phyloP scores from a whole-genome alignment of 2,329 filamentous ascomycete genomes.

The Sporothrix schenckii region DNA sequence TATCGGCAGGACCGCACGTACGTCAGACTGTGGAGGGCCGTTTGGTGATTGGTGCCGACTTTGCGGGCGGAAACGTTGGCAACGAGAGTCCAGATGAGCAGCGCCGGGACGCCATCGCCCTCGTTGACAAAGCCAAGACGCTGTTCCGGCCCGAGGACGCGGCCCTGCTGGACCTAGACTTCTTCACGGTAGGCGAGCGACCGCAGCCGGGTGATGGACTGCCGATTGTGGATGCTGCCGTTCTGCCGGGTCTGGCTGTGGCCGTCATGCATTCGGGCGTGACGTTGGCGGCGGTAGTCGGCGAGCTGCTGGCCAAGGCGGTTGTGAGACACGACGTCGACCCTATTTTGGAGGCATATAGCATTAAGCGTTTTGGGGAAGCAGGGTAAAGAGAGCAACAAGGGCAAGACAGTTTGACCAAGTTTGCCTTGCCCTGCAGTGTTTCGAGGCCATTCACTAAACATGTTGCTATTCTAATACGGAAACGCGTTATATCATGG shows the following conservation, averaged over 20 bases:
- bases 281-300: constrained; percentile 39
- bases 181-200: constrained; percentile 40
- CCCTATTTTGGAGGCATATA: neutral
- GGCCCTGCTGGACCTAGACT: constrained; percentile 38
- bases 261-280: constrained; percentile 44
- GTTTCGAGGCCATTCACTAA: too few species aligned
- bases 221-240: constrained; percentile 40
- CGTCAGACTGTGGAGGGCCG: constrained; percentile 41
- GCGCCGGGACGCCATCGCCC: constrained; percentile 34
- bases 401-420: too few species aligned
- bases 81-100: constrained; percentile 32
- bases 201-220: constrained; percentile 40
- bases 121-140: constrained; percentile 37
- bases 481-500: too few species aligned
- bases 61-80: constrained; percentile 35
- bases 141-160: constrained; percentile 32
- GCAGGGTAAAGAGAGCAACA: neutral
- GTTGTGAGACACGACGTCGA: constrained; percentile 28
- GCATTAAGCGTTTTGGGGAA: neutral
- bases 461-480: too few species aligned
- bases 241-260: constrained; percentile 39
- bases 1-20: constrained; percentile 39
- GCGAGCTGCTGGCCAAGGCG: constrained; percentile 33
- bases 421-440: too few species aligned
- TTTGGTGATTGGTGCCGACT: constrained; percentile 38